Evolutionary conservation across 2,329 filamentous ascomycete species (phyloP).

Genomic region (Zalaria obscura): DNA sequence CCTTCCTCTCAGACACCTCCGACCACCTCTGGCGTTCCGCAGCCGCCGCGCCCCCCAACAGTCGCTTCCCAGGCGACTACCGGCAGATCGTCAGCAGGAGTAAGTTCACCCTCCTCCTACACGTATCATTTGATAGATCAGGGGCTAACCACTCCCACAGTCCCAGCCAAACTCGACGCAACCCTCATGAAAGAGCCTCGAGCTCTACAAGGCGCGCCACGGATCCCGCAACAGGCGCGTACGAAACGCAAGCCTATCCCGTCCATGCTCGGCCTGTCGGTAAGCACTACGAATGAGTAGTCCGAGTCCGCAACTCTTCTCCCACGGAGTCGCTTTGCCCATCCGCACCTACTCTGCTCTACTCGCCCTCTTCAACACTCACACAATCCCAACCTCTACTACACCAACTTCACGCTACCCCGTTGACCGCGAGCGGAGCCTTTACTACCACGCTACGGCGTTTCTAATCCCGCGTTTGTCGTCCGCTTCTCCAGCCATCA

Average conservation of each 20-base stretch:
- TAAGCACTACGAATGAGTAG: background rate
- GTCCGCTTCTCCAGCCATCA: too few relatives aligned
- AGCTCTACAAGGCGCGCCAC: conserved; percentile 75
- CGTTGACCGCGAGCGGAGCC: too few relatives aligned
- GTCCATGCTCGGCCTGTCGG: conserved; percentile 18
- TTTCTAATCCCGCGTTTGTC: too few relatives aligned
- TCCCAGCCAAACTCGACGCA: conserved; percentile 73
- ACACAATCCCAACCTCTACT: too few relatives aligned
- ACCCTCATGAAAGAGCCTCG: conserved; percentile 84
- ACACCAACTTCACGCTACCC: too few relatives aligned
- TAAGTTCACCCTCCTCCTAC: conserved; percentile 40
- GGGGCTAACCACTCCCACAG: conserved; percentile 28
- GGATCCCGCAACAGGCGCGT: conserved; percentile 34
- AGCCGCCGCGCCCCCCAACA: conserved; percentile 40
- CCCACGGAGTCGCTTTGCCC: too few relatives aligned
- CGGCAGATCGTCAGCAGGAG: conserved; percentile 35
- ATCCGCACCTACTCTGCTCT: too few relatives aligned
- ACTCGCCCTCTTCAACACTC: too few relatives aligned
- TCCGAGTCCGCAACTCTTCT: too few relatives aligned
- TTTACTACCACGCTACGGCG: too few relatives aligned
- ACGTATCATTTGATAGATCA: conserved; percentile 23
- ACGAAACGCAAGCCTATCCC: conserved; percentile 36
- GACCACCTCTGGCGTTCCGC: conserved; percentile 69
- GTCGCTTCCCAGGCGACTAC: conserved; percentile 41
- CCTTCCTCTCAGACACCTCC: conserved; percentile 56